These are phyloP conservation scores for Domatiomyces catenatus DNA, from an alignment of 2,329 filamentous ascomycete species.

Conservation along the genomic window DNA sequence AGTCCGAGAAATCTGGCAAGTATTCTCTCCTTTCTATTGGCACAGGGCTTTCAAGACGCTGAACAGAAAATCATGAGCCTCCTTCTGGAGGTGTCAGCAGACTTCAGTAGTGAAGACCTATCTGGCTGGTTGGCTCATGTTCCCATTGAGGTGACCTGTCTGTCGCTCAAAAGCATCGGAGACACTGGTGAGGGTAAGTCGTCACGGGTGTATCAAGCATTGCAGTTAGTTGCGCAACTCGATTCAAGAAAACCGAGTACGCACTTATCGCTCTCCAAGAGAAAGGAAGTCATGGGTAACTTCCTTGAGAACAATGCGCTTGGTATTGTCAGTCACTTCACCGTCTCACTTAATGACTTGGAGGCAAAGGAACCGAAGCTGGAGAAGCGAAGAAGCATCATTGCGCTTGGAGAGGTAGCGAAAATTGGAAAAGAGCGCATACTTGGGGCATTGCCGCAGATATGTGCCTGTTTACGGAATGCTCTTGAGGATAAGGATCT, in stretches of 20 bases:
- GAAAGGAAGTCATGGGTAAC: constrained; percentile 45
- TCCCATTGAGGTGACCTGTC: constrained; percentile 58
- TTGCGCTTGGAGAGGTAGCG: constrained; percentile 79
- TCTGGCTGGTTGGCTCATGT: constrained; percentile 57
- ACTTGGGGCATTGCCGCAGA: constrained; percentile 67
- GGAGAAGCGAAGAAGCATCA: constrained; percentile 65
- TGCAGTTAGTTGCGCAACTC: constrained; percentile 35
- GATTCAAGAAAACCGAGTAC: constrained; percentile 33
- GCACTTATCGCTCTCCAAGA: constrained; percentile 29
- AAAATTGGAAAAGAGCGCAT: constrained; percentile 57
- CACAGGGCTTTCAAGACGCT: constrained; percentile 47
- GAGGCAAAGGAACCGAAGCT: constrained; percentile 39
- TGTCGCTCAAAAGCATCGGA: constrained; percentile 65
- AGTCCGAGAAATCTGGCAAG: constrained; percentile 42
- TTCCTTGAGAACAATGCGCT: constrained; percentile 77
- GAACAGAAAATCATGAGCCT: constrained; percentile 54
- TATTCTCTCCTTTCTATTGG: constrained; percentile 43
- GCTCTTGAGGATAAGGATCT: constrained; percentile 61
- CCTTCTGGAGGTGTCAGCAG: constrained; percentile 51
- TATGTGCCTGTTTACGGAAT: constrained; percentile 81
- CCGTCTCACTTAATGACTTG: constrained; percentile 59
- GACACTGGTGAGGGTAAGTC: constrained; percentile 44
- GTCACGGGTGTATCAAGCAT: constrained; percentile 43
- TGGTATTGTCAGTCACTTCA: constrained; percentile 71
- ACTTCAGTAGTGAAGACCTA: constrained; percentile 53